Percentiles rank a stretch among this genome's conserved stretches.
These are phyloP conservation scores for Chlorella ohadii DNA, from an alignment of 139 green algal genomes.

Conservation along the genomic window DNA sequence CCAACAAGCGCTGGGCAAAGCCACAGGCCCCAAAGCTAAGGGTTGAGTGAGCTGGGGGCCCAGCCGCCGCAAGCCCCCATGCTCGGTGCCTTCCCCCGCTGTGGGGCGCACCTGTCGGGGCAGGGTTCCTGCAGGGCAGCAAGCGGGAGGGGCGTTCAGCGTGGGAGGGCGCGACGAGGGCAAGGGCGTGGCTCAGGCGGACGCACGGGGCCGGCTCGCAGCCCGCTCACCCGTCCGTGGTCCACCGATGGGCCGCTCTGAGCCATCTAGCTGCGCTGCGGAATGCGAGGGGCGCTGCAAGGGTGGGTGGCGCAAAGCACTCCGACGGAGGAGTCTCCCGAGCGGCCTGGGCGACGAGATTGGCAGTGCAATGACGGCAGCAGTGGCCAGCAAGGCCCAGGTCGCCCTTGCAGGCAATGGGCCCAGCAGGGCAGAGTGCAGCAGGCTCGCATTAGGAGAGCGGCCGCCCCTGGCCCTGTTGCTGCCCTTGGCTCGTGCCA, in stretches of 20 bases:
- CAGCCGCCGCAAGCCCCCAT: not conserved
- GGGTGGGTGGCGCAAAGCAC: not conserved
- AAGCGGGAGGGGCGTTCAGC: not conserved
- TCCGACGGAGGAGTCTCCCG: no score
- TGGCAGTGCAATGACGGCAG: no score
- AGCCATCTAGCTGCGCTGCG: not conserved
- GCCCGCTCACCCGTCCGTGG: constrained; percentile 27
- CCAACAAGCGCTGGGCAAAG: not conserved
- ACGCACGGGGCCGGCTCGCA: not conserved
- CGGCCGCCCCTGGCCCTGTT: no score
- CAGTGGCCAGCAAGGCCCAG: no score
- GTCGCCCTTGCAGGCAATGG: no score
- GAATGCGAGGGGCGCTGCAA: not conserved
- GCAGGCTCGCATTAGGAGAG: no score
- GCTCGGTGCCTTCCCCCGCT: not conserved
- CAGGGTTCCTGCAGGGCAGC: constrained; percentile 48
- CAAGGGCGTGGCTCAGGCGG: not conserved
- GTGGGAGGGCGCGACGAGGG: not conserved
- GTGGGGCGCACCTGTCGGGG: constrained; percentile 42
- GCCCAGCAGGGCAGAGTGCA: no score
- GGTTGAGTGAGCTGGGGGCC: not conserved
- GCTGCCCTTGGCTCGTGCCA: no score
- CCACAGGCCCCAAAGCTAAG: not conserved
- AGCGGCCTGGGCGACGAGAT: no score
- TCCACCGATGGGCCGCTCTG: constrained; percentile 28